phyloP scores from a whole-genome alignment of 2,329 filamentous ascomycete genomes.

The Reticulascus tulasneorum region DNA sequence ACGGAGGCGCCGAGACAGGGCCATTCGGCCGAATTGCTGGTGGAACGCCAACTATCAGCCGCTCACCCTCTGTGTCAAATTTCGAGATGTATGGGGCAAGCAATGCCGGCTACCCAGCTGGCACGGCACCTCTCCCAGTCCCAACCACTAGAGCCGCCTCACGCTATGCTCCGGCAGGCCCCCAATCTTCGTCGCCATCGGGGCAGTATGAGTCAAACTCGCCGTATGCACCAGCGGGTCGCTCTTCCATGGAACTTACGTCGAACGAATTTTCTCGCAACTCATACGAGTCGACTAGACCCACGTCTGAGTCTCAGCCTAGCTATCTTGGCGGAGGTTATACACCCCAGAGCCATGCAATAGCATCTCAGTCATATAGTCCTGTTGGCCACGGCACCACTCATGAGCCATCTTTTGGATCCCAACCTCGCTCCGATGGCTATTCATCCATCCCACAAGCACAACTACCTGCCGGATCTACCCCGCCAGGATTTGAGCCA shows the following conservation, averaged over 20 bases:
- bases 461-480: conserved; percentile 8
- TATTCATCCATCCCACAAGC: neutral
- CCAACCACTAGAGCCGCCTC: conserved; percentile 41
- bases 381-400: conserved; percentile 2
- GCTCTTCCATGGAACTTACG: conserved; percentile 26
- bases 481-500: conserved; percentile 15
- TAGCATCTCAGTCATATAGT: conserved; percentile 27
- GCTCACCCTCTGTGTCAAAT: conserved; percentile 64
- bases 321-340: conserved; percentile 24
- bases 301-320: conserved; percentile 38
- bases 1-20: conserved; percentile 58
- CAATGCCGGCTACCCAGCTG: conserved; percentile 25
- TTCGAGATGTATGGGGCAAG: conserved; percentile 71
- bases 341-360: conserved; percentile 23
- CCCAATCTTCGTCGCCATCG: conserved; percentile 21
- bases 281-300: conserved; percentile 36
- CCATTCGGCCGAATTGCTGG: conserved; percentile 80
- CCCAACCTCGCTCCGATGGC: neutral
- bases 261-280: conserved; percentile 26
- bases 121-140: conserved; percentile 26
- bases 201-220: conserved; percentile 19
- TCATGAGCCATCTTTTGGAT: neutral
- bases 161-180: conserved; percentile 43
- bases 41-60: conserved; percentile 71
- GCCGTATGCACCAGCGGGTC: conserved; percentile 19